These are phyloP conservation scores for Phialophora tarda DNA, from an alignment of 2,329 filamentous ascomycete species.

Conservation along the genomic window DNA sequence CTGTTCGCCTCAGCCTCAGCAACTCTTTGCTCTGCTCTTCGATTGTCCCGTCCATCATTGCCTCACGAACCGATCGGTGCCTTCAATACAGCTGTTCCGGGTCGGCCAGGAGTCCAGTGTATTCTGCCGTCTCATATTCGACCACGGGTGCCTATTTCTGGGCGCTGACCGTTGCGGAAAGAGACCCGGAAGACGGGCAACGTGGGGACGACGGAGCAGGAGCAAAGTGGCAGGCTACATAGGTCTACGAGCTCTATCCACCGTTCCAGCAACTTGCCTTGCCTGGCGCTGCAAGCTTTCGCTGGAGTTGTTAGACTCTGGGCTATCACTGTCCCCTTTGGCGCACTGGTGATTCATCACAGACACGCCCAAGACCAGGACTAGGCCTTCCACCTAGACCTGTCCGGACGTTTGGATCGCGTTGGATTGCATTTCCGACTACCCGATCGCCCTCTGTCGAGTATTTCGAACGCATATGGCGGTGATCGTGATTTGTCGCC, in stretches of 20 bases:
- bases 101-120: not conserved
- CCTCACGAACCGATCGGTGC: not conserved
- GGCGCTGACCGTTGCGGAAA: not conserved
- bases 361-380: not conserved
- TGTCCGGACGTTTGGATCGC: not conserved
- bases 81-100: not conserved
- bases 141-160: not conserved
- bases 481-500: not conserved
- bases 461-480: not conserved
- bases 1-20: not conserved
- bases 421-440: slow-evolving; percentile 3
- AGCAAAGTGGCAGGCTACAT: slow-evolving; percentile 2
- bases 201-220: not conserved
- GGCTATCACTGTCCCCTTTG: not conserved
- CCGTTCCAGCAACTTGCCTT: slow-evolving; percentile 14
- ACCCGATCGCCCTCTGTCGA: not conserved
- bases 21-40: not conserved
- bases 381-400: not conserved
- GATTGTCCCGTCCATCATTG: not conserved
- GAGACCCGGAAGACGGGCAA: not conserved
- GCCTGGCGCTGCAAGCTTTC: slow-evolving; percentile 13
- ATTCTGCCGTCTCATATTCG: not conserved
- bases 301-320: not conserved
- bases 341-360: not conserved
- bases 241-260: slow-evolving; percentile 3